Base-by-base conservation (phyloP, 1,139 yeast species). In the Tardiomyces blankii region DNA sequence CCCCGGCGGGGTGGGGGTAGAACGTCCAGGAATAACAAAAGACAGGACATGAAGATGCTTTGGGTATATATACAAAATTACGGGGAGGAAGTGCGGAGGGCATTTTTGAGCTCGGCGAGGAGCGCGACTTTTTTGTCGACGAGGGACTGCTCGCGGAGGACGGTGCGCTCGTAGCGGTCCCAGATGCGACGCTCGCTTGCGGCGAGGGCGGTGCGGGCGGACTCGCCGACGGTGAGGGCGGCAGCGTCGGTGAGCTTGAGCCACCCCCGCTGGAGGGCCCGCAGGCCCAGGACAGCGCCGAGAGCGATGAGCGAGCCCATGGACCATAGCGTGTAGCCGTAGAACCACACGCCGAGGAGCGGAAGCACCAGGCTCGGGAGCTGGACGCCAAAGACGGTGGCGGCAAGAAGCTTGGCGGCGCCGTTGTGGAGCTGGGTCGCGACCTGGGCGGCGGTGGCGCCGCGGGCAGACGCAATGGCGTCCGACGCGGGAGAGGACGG, bases 251-350 rank as follows among this genome's bases (percentile, higher is more conserved):
- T 48, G 5, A 62, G 57, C n/a, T 48, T 49, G 41, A 53, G 51
- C 72, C 72, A 68, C 14, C 52, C 48, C 42, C 51, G 56, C 44
- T 67, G 70, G 39, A 68, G 57, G 12, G 57, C 51, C 18, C 61
- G 53, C 33, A 63, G 54, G 1, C 72, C 72, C 19, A 61, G 53
- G 1, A 63, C 68, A 2, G 56, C 39, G 3, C 72, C 72, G 4
- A 68, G 57, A 3, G 60, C 61, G 8, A 67, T 65, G 9, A 67
- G 49, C 2, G 68, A 63, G 6, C 62, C 67, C 62, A 67, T 64
- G 18, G 67, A 51, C 48, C 62, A 66, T 43, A 57, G 49, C 1
- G 65, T 49, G 44, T 56, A 60, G 41, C 57, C 67, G 42, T 55
- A 57, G 40, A 63, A 57, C 44, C 55, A 57, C 40, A 53, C 52